A percentile compares a stretch with the other conserved stretches of the same genome.
Conservation (phyloP, 495 filamentous ascomycete species). For the Glarea lozoyensis region DNA sequence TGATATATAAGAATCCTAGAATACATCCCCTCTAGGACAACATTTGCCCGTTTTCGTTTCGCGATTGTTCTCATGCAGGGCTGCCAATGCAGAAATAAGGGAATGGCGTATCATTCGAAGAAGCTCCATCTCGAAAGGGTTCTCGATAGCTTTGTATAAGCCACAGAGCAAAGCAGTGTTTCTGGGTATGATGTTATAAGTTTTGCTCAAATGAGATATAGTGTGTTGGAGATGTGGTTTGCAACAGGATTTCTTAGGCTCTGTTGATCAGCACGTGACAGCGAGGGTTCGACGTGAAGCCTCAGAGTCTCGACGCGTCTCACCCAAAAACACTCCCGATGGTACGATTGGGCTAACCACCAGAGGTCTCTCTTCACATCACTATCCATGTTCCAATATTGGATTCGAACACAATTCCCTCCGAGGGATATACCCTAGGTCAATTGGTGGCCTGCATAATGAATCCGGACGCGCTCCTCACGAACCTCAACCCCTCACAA, state of each 20-base stretch:
- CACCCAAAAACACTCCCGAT: no score
- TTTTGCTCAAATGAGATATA: neutral
- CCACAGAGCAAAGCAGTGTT: no score
- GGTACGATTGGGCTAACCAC: neutral
- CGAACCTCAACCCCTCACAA: constrained; percentile 78
- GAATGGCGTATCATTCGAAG: neutral
- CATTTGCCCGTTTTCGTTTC: no score
- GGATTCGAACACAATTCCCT: neutral
- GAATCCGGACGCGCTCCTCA: constrained; percentile 36
- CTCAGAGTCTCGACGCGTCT: neutral
- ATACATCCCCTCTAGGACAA: no score
- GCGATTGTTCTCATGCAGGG: no score
- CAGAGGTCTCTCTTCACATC: neutral
- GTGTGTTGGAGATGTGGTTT: neutral
- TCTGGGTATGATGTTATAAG: no score
- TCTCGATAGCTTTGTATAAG: neutral
- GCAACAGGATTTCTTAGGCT: neutral
- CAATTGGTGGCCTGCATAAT: constrained; percentile 6
- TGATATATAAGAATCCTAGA: no score
- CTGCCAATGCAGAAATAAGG: no score
- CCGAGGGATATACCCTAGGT: neutral
- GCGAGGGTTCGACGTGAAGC: neutral
- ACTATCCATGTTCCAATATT: neutral
- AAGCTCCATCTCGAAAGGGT: neutral
- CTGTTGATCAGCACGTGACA: neutral